Percentiles rank a stretch among this genome's conserved stretches.
These are phyloP conservation scores for Tillandsia leiboldiana DNA, from an alignment of 176 grass and related monocot species.

Conservation along the genomic window DNA sequence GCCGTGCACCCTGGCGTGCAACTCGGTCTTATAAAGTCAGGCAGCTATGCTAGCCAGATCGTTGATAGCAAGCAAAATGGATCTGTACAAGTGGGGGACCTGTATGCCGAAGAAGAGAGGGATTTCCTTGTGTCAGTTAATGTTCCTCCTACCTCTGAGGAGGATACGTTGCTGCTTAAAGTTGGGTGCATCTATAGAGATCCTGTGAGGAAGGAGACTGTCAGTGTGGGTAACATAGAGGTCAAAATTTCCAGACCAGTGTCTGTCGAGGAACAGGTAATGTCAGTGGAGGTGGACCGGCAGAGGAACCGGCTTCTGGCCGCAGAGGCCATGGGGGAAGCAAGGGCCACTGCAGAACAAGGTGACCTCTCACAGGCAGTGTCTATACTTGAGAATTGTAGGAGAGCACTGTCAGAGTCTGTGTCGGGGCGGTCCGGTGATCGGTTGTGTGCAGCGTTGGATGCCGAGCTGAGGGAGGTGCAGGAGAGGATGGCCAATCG, in stretches of 20 bases:
- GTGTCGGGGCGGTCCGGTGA: constrained; percentile 52
- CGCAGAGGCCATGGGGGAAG: constrained; percentile 74
- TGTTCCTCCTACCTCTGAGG: constrained; percentile 35
- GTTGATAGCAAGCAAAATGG: constrained; percentile 45
- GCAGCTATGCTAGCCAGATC: constrained; percentile 56
- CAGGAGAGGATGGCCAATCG: constrained; percentile 72
- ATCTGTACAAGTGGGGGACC: constrained; percentile 59
- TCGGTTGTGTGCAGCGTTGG: constrained; percentile 48
- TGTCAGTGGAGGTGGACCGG: constrained; percentile 69
- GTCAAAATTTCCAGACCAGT: constrained; percentile 65
- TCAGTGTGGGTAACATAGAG: constrained; percentile 45
- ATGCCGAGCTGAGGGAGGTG: constrained; percentile 82
- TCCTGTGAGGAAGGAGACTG: constrained; percentile 52
- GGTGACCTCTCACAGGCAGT: constrained; percentile 53
- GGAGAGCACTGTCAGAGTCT: constrained; percentile 46
- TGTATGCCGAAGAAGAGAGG: constrained; percentile 88
- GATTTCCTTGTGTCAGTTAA: constrained; percentile 78
- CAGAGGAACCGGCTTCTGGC: constrained; percentile 78
- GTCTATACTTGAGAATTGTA: constrained; percentile 56
- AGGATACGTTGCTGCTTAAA: constrained; percentile 42
- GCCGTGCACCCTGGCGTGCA: constrained; percentile 48
- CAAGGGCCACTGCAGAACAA: constrained; percentile 51
- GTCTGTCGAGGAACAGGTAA: constrained; percentile 29
- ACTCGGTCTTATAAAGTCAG: constrained; percentile 60
- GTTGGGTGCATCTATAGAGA: constrained; percentile 66